A percentile compares a stretch with the other conserved stretches of the same genome.
These are phyloP conservation scores for Helianthus tuberosus DNA, from an alignment of 129 eudicot species.

Conservation along the genomic window DNA sequence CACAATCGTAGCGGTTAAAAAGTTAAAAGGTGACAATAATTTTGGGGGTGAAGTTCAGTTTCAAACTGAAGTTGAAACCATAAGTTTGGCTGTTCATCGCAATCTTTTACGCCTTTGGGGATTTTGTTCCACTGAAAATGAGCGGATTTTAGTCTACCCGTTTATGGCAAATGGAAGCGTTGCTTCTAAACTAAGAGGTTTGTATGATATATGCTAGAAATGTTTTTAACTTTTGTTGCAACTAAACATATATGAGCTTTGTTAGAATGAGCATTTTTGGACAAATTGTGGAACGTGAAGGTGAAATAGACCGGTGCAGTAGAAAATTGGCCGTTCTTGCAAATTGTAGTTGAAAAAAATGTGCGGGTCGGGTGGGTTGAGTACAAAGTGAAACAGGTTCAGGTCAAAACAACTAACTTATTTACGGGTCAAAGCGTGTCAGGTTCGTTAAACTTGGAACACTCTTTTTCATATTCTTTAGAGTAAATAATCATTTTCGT, in stretches of 20 bases:
- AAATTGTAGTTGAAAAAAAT: background rate
- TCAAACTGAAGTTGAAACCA: conserved; percentile 90
- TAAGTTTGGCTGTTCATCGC: conserved; percentile 90
- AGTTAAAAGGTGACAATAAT: conserved; percentile 65
- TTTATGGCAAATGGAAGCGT: conserved; percentile 93
- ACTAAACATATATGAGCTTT: background rate
- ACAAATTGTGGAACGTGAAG: background rate
- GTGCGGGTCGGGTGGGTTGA: background rate
- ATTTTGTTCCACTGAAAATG: conserved; percentile 81
- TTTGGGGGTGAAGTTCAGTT: conserved; percentile 90
- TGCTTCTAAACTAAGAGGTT: conserved; percentile 83
- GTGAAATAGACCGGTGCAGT: background rate
- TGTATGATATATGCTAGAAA: conserved; percentile 6
- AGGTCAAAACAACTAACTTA: background rate
- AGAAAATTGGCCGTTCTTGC: background rate
- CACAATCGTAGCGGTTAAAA: conserved; percentile 80
- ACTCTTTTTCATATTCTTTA: background rate
- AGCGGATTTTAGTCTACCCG: conserved; percentile 87
- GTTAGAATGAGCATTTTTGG: background rate
- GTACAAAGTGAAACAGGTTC: background rate
- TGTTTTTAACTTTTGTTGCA: background rate
- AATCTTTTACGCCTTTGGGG: conserved; percentile 95
- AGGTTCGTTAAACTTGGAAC: background rate
- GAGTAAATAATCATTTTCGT: too few species aligned
- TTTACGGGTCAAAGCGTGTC: background rate